Evolutionary conservation across 352 stramenopile genomes (phyloP), one percentile per base, ranked within the genome.

Genomic region (Blastocystis sp.): DNA sequence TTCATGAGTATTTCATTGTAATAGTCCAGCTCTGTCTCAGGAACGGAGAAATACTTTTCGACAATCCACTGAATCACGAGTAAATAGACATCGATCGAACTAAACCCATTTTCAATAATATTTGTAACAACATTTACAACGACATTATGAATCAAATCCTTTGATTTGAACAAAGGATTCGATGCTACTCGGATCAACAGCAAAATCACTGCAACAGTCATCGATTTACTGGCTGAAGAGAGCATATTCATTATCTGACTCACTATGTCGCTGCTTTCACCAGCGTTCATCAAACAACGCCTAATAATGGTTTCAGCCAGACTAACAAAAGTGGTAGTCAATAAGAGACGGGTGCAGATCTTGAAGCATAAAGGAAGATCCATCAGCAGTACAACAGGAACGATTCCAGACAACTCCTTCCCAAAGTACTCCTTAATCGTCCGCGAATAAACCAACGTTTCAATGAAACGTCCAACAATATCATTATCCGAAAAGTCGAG

Each of bases 361-460:
- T 66, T 24, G 6, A 85, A 34, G 34, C 41, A n/a, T 20, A 55
- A 53, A 5, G 30, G 11, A 24, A 53, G 26, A 45, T 85, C 30
- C 73, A 85, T 66, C 47, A 64, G 9, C 39, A 53, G 63, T n/a
- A 68, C 50, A 0, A 85, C 16, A 24, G 30, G 30, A 6, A 69
- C 50, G 4, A 65, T 24, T 64, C 73, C 73, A 9, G n/a, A 26
- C 73, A 85, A 45, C 3, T 18, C n/a, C 73, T 85, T 85, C 1
- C 73, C 73, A 30, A 85, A 85, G 73, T 66, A 85, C 37, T 85
- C 73, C 73, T 85, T 85, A 3, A 68, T 53, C 8, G 26, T 20
- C 30, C 73, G 73, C 0, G 24, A 54, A 37, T 85, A 85, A 1
- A 69, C 50, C 47, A 85, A 18, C 11, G 68, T 68, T 37, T 85